phyloP scores from a whole-genome alignment of 306 rosid species.

The Fagus crenata region DNA sequence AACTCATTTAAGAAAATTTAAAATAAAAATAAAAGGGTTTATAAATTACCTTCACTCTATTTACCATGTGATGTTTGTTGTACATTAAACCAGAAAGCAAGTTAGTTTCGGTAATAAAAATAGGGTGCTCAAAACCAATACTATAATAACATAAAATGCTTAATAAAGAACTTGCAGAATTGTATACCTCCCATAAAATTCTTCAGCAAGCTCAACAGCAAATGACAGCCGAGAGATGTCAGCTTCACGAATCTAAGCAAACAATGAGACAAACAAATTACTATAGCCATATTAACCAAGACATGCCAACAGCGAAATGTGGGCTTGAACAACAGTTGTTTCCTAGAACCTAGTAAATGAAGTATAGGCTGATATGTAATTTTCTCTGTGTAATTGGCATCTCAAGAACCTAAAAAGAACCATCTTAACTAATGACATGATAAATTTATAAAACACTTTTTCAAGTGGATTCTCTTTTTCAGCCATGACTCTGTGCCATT shows the following conservation, averaged over 20 bases:
- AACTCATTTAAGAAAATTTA: constrained; percentile 13
- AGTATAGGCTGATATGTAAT: background rate
- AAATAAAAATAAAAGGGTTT: constrained; percentile 15
- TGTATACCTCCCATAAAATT: constrained; percentile 92
- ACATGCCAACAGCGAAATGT: background rate
- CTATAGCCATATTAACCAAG: background rate
- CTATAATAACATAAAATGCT: background rate
- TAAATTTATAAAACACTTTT: background rate
- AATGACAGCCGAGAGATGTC: constrained; percentile 92
- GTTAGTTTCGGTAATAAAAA: constrained; percentile 36
- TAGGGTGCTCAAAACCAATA: constrained; percentile 3
- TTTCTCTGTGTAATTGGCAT: background rate
- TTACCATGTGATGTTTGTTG: constrained; percentile 35
- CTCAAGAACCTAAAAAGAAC: background rate
- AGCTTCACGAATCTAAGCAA: constrained; percentile 88
- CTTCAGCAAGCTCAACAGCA: constrained; percentile 99
- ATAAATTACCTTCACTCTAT: constrained; percentile 86
- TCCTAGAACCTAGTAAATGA: background rate
- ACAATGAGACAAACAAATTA: constrained; percentile 33
- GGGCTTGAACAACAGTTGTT: constrained; percentile 7
- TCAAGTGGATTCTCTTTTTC: background rate
- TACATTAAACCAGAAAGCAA: constrained; percentile 36
- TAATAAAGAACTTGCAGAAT: constrained; percentile 23
- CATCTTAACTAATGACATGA: background rate
- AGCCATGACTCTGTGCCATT: background rate